These are phyloP conservation scores for Talaromyces sp. DNA, from an alignment of 2,329 filamentous ascomycete species.

Conservation along the genomic window DNA sequence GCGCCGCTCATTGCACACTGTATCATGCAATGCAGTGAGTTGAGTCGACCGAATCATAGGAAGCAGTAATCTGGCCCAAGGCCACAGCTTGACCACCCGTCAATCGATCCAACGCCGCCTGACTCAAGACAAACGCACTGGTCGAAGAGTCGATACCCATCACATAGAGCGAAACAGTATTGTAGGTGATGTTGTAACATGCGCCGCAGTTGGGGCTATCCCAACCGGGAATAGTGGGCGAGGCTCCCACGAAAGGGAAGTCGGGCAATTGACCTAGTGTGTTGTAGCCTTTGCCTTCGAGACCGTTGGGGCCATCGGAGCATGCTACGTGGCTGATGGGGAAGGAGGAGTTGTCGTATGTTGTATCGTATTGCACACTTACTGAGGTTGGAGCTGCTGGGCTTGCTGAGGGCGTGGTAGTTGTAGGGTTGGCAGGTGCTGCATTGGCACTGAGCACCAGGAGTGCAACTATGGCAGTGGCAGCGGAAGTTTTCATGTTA, in stretches of 20 bases:
- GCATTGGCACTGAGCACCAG: neutral
- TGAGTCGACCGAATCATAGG: constrained; percentile 25
- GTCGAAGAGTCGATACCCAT: constrained; percentile 47
- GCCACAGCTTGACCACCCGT: constrained; percentile 45
- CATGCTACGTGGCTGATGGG: constrained; percentile 53
- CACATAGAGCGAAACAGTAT: constrained; percentile 45
- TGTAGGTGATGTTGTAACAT: constrained; percentile 52
- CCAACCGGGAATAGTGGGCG: constrained; percentile 47
- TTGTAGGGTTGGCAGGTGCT: neutral
- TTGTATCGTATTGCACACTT: constrained; percentile 66
- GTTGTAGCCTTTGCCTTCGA: constrained; percentile 30
- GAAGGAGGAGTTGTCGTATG: constrained; percentile 61
- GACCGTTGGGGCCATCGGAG: constrained; percentile 36
- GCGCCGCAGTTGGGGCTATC: constrained; percentile 49
- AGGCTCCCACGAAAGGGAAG: constrained; percentile 51
- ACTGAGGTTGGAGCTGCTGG: constrained; percentile 19
- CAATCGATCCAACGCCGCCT: constrained; percentile 48
- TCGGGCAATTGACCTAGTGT: constrained; percentile 45
- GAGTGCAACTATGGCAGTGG: neutral
- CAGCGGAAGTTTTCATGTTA: neutral
- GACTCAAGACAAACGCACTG: constrained; percentile 50
- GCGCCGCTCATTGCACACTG: neutral
- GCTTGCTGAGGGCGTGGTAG: neutral
- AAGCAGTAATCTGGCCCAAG: constrained; percentile 41
- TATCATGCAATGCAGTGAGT: constrained; percentile 9